Base-by-base conservation (phyloP, 768 basidiomycete genomes). In the Tylopilus rubrobrunneus region DNA sequence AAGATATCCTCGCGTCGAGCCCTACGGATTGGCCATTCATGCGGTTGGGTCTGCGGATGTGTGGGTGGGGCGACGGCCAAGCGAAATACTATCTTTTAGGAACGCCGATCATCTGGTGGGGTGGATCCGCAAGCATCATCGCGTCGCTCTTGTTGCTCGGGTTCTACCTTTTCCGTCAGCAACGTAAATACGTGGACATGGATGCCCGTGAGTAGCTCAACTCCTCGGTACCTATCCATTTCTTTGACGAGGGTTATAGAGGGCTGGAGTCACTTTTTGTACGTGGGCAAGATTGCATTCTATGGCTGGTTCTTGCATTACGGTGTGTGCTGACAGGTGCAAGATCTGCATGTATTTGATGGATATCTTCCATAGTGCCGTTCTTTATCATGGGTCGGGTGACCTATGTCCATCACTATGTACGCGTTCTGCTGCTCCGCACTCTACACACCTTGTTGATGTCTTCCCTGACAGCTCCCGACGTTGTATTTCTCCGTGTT, bases 361-460 rank as follows among this genome's bases (percentile, higher is more conserved):
- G 33, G 43, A 25, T 39, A 8, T 12, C 10, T 5, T 48, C 21
- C 59, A 10, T 61, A 97, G 95, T 87, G 23, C 96, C 96, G 2
- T 99, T 98, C 85, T 74, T 98, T 60, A 85, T 98, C 74, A 99
- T 99, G 97, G 95, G 92, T 21, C 91, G 94, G 55, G 91, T 94
- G 4, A 97, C 94, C 29, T 98, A 98, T 62, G 74, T 98, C 27
- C 96, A 98, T 70, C 94, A 97, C 76, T 98, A 96, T 67, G 92
- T 95, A 61, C 59, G 89, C 81, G 27, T 12, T 7, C 40, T 11
- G 1, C 1, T 31, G 3, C 15, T 7, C 5, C 15, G n/a, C 17
- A 12, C n/a, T 29, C 45, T 11, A 3, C 27, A 9, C 21, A 7
- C 15, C 3, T 33, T 5, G 4, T 14, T 56, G 45, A 60, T 10